Conservation (phyloP, 441 rosid genomes). For the Pelargonium fulgidum region DNA sequence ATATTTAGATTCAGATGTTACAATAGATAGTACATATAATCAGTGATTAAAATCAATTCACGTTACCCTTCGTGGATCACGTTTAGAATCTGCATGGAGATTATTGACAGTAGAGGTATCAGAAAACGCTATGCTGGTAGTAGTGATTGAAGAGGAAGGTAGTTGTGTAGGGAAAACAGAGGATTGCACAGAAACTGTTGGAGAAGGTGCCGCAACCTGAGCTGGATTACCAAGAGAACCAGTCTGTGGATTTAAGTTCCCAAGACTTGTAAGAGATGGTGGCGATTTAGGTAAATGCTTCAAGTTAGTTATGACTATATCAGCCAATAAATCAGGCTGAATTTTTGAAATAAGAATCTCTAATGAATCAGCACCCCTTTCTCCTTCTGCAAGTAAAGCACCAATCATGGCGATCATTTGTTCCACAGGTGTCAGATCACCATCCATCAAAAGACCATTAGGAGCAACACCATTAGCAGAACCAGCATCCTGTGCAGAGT, state of each 20-base stretch:
- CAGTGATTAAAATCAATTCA: slow-evolving; percentile 8
- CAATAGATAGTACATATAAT: slow-evolving; percentile 13
- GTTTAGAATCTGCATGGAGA: slow-evolving; percentile 59
- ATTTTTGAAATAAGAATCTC: slow-evolving; percentile 85
- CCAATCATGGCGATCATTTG: slow-evolving; percentile 99
- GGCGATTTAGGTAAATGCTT: slow-evolving; percentile 80
- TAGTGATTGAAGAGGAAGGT: slow-evolving; percentile 35
- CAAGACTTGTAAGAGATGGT: slow-evolving; percentile 55
- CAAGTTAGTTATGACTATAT: slow-evolving; percentile 94
- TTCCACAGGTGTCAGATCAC: slow-evolving; percentile 83
- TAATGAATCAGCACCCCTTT: slow-evolving; percentile 97
- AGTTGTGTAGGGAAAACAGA: slow-evolving; percentile 38
- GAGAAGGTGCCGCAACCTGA: slow-evolving; percentile 36
- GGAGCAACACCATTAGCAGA: slow-evolving; percentile 55
- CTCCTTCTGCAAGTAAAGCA: slow-evolving; percentile 99
- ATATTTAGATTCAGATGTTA: background rate
- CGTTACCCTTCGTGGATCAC: slow-evolving; percentile 93
- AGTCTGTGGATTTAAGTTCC: slow-evolving; percentile 33
- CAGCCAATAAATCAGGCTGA: slow-evolving; percentile 98
- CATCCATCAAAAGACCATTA: slow-evolving; percentile 43
- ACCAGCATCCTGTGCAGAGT: slow-evolving; percentile 42
- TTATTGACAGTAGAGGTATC: slow-evolving; percentile 45
- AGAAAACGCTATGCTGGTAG: slow-evolving; percentile 36
- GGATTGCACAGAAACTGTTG: slow-evolving; percentile 39
- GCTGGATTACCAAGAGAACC: slow-evolving; percentile 42